Evolutionary conservation across 495 filamentous ascomycete species (phyloP).

Genomic region (Neurospora africana): DNA sequence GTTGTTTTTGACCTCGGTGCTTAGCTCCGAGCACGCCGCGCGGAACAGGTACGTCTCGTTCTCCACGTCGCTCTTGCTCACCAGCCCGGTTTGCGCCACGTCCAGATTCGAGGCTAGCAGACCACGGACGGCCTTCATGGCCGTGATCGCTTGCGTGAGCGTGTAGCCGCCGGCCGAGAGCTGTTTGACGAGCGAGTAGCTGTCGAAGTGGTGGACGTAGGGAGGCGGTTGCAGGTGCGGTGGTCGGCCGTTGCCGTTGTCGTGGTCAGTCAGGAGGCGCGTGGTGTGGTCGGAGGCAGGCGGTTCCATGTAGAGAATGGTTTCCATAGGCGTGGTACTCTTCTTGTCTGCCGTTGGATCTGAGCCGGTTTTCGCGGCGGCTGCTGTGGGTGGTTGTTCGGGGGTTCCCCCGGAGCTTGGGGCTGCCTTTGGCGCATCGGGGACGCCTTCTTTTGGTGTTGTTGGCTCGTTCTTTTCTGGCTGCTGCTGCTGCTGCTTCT

Average conservation of each 20-base stretch:
- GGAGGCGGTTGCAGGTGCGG: conserved; percentile 61
- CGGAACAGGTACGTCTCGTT: conserved; percentile 91
- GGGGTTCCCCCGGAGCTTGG: neutral
- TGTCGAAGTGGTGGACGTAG: conserved; percentile 95
- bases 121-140: conserved; percentile 80
- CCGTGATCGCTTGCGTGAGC: conserved; percentile 55
- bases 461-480: conserved; percentile 5
- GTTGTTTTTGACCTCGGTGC: conserved; percentile 61
- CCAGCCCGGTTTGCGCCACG: conserved; percentile 61
- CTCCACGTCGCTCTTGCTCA: conserved; percentile 69
- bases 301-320: conserved; percentile 50
- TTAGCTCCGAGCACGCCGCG: conserved; percentile 86
- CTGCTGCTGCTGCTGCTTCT: conserved; percentile 8
- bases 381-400: neutral
- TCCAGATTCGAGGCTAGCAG: conserved; percentile 70
- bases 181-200: conserved; percentile 71
- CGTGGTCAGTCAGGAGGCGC: neutral
- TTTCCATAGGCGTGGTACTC: conserved; percentile 46
- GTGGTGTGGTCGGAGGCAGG: conserved; percentile 27
- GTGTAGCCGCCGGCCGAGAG: conserved; percentile 61
- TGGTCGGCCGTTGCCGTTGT: conserved; percentile 6
- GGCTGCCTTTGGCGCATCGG: neutral
- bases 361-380: neutral
- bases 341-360: conserved; percentile 7
- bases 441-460: neutral